Percentiles rank a stretch among this genome's conserved stretches.
phyloP scores from a whole-genome alignment of 2,329 filamentous ascomycete genomes.

The Talaromyces sp. region DNA sequence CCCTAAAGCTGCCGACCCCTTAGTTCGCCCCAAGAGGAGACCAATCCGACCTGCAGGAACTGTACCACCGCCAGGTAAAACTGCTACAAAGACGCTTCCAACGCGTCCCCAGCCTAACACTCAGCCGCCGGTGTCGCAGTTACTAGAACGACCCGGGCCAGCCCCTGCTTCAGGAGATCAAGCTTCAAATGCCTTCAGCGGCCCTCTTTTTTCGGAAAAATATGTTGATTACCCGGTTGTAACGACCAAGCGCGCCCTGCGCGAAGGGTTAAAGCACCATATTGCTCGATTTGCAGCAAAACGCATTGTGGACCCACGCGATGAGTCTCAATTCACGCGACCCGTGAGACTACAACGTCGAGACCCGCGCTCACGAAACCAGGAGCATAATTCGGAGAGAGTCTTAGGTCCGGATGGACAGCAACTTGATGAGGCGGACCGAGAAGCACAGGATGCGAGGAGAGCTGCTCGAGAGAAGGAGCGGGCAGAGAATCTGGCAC shows the following conservation, averaged over 20 bases:
- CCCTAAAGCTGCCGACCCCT: conserved; percentile 60
- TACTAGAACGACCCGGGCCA: conserved; percentile 22
- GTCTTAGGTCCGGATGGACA: conserved; percentile 40
- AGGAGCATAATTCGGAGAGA: conserved; percentile 59
- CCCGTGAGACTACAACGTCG: conserved; percentile 88
- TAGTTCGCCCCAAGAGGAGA: conserved; percentile 63
- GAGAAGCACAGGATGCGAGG: conserved; percentile 59
- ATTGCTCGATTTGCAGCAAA: conserved; percentile 78
- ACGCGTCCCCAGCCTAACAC: conserved; percentile 20
- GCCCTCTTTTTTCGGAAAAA: conserved; percentile 41
- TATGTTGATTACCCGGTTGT: conserved; percentile 69
- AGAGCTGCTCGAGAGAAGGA: conserved; percentile 82
- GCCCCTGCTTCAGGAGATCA: conserved; percentile 32
- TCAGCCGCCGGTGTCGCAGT: conserved; percentile 19
- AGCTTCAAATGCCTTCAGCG: conserved; percentile 47
- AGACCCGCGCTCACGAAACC: conserved; percentile 67
- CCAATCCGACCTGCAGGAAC: conserved; percentile 29
- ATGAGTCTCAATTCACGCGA: conserved; percentile 81
- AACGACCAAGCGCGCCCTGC: conserved; percentile 78
- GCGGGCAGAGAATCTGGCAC: conserved; percentile 82
- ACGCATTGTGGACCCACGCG: conserved; percentile 65
- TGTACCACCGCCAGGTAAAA: conserved; percentile 25
- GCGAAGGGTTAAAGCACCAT: conserved; percentile 81
- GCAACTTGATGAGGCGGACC: conserved; percentile 67
- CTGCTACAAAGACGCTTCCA: conserved; percentile 29